These are phyloP conservation scores for Saccharomycopsis sp. DNA, from an alignment of 805 yeast species.

Conservation along the genomic window DNA sequence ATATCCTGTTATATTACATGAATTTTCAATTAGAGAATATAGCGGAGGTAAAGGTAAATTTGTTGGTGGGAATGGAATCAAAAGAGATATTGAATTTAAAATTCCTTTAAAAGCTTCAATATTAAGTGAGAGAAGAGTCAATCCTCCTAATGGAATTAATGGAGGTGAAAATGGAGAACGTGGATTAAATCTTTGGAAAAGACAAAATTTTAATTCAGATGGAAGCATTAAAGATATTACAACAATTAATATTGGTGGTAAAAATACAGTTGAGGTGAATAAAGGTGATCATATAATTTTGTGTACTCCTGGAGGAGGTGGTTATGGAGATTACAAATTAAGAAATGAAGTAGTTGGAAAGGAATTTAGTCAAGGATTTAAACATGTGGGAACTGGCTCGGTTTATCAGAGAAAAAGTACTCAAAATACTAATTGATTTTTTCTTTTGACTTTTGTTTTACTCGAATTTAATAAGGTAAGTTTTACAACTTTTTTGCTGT, in stretches of 20 bases:
- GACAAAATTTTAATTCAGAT: conserved; percentile 21
- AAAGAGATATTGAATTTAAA: conserved; percentile 76
- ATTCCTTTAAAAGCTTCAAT: conserved; percentile 67
- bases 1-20: conserved; percentile 70
- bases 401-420: conserved; percentile 23
- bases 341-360: conserved; percentile 10
- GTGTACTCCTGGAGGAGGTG: conserved; percentile 83
- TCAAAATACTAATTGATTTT: conserved; percentile 26
- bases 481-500: no score
- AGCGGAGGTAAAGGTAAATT: conserved; percentile 76
- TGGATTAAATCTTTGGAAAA: conserved; percentile 55
- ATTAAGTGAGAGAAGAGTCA: conserved; percentile 73
- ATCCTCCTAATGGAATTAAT: conserved; percentile 75
- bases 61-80: conserved; percentile 78
- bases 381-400: conserved; percentile 25
- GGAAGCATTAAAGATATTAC: conserved; percentile 26
- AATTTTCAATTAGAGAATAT: conserved; percentile 55
- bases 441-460: no score
- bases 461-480: no score
- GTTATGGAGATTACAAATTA: conserved; percentile 42
- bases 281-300: conserved; percentile 61
- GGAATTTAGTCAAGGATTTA: conserved; percentile 9
- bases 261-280: conserved; percentile 45
- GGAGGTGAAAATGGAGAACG: conserved; percentile 74
- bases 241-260: conserved; percentile 54